Conservation (phyloP, 2,329 filamentous ascomycete species). For the Coniosporium tulheliwenetii region DNA sequence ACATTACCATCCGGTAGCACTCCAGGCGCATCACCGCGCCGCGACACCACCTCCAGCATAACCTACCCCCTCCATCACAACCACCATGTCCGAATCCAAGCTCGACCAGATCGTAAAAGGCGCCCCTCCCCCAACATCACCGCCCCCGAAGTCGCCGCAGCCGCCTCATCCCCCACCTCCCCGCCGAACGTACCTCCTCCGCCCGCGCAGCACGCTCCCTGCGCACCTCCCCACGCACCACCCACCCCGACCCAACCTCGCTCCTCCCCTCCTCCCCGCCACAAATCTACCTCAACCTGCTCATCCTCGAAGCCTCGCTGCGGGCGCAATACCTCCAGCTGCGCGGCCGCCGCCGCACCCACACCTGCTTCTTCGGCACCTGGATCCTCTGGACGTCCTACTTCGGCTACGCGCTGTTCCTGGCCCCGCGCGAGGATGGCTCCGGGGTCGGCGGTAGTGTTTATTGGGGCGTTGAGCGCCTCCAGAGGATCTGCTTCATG, state of each 20-base stretch:
- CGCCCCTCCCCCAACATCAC: constrained; percentile 51
- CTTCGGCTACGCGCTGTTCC: constrained; percentile 81
- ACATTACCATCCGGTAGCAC: too few relatives aligned
- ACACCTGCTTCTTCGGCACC: constrained; percentile 79
- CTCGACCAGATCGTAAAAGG: constrained; percentile 90
- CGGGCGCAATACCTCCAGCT: constrained; percentile 86
- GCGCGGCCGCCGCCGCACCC: constrained; percentile 73
- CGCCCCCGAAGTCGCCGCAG: constrained; percentile 21
- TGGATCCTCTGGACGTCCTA: constrained; percentile 66
- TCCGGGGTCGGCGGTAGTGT: constrained; percentile 80
- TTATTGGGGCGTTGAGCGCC: constrained; percentile 89
- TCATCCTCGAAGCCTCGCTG: constrained; percentile 89
- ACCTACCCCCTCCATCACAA: background rate
- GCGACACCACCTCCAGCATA: background rate
- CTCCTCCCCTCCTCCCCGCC: constrained; percentile 79
- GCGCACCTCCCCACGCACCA: constrained; percentile 18
- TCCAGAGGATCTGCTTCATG: constrained; percentile 81
- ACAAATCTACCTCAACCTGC: constrained; percentile 94
- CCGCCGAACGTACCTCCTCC: constrained; percentile 22
- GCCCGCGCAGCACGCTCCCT: constrained; percentile 21
- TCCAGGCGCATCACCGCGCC: too few relatives aligned
- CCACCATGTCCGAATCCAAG: constrained; percentile 42
- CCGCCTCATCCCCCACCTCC: constrained; percentile 13
- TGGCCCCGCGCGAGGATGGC: constrained; percentile 92
- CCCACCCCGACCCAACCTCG: constrained; percentile 50